Conservation (phyloP, 140 eudicot species). For the Flaveria floridana region DNA sequence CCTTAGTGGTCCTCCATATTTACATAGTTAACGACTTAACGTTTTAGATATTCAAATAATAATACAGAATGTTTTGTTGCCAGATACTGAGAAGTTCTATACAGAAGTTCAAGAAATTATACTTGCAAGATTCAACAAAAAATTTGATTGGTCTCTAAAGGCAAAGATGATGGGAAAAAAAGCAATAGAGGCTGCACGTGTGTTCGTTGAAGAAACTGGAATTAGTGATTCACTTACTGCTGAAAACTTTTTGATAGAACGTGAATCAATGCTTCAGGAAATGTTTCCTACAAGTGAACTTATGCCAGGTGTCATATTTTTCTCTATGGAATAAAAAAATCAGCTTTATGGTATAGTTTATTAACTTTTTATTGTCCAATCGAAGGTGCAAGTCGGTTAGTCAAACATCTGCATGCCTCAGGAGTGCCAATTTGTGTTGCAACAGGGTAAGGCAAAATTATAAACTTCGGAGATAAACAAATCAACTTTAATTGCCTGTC, state of each 20-base stretch:
- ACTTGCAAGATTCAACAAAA: conserved; percentile 80
- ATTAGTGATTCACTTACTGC: conserved; percentile 78
- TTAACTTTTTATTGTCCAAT: neutral
- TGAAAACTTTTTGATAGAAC: conserved; percentile 75
- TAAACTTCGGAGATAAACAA: neutral
- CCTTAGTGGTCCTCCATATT: neutral
- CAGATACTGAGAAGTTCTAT: conserved; percentile 94
- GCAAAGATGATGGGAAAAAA: conserved; percentile 99
- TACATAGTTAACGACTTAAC: conserved; percentile 14
- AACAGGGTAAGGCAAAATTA: conserved; percentile 61
- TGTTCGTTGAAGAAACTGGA: conserved; percentile 90
- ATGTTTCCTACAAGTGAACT: conserved; percentile 86
- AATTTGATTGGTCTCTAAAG: conserved; percentile 94
- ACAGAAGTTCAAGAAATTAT: conserved; percentile 92
- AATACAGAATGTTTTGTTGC: conserved; percentile 23
- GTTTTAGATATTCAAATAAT: conserved; percentile 6
- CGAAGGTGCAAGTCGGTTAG: conserved; percentile 75
- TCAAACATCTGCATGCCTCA: conserved; percentile 71
- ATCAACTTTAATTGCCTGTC: neutral
- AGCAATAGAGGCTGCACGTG: conserved; percentile 92
- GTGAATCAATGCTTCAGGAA: conserved; percentile 70
- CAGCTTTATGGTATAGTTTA: neutral
- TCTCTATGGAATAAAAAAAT: neutral
- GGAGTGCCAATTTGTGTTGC: conserved; percentile 94
- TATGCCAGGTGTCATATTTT: conserved; percentile 75